Evolutionary conservation across 495 filamentous ascomycete species (phyloP), one percentile per base, ranked within the genome.

Genomic region (Aspergillus ostianus): DNA sequence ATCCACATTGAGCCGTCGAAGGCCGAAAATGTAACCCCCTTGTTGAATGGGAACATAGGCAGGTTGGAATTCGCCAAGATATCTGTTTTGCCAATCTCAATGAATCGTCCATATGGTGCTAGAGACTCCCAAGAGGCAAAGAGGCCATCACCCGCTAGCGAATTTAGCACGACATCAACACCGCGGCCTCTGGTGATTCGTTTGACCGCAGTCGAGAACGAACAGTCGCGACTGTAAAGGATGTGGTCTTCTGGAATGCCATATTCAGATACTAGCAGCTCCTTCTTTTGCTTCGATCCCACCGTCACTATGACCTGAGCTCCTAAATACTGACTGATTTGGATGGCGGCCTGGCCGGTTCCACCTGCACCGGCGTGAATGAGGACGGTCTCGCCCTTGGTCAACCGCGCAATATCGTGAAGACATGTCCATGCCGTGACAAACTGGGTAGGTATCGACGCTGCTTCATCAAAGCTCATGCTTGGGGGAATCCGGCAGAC

Each of bases 131-230:
- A 82, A 3, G 68, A 75, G 13, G 69, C 60, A 1, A 69, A 65
- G 0, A 82, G 70, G 9, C 70, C 51, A 9, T 80, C 73, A 1
- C 79, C 80, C 0, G 75, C 59, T 7, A 82, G 59, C 2, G 82
- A 85, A 67, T 88, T 89, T 13, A 90, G 62, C 6, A 89, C 71
- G 0, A 90, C 77, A 60, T 90, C 87, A 2, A 89, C 84, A 0
- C 88, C 87, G 1, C 74, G 58, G 10, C 74, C 76, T 12, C 71
- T 62, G 0, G 86, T 90, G 0, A 72, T 72, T 41, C 67, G 64
- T 46, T 70, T 74, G 32, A 90, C 66, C 2, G 70, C 78, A 10
- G 73, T 56, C 10, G 72, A 78, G 56, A 89, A 85, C 0, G 74
- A 70, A 0, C 69, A 63, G 41, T 78, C 74, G n/a, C 74, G 72